Conservation (phyloP, 345 rosid species). For the Excoecaria cochinchinensis region DNA sequence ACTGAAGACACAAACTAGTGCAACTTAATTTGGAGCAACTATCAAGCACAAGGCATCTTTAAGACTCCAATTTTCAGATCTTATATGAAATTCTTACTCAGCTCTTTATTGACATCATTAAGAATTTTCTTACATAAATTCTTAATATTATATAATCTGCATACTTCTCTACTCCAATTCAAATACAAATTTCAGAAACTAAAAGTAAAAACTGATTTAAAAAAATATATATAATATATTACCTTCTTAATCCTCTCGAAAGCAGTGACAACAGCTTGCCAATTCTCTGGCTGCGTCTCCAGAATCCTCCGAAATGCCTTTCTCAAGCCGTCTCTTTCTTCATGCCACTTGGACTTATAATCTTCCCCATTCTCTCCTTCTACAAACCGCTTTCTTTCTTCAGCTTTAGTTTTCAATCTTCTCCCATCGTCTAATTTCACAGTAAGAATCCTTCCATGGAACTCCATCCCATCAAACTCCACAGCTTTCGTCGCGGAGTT, state of each 20-base stretch:
- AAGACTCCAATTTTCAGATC: not conserved
- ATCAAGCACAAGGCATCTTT: not conserved
- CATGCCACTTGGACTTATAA: conserved; percentile 76
- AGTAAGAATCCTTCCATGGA: conserved; percentile 82
- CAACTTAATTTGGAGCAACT: not conserved
- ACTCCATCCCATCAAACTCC: conserved; percentile 88
- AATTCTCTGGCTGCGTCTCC: conserved; percentile 72
- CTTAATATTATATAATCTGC: not conserved
- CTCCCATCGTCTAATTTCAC: conserved; percentile 90
- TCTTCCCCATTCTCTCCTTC: conserved; percentile 46
- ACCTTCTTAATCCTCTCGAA: conserved; percentile 89
- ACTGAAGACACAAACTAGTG: not conserved
- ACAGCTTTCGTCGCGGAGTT: conserved; percentile 75
- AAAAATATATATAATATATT: not conserved
- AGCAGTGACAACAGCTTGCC: conserved; percentile 88
- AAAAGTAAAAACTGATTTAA: not conserved
- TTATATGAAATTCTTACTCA: not conserved
- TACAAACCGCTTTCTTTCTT: conserved; percentile 68
- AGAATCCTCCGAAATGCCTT: conserved; percentile 50
- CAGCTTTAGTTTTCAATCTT: conserved; percentile 60
- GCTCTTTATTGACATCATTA: not conserved
- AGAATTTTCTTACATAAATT: not conserved
- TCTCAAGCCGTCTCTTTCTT: conserved; percentile 67
- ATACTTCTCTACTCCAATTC: not conserved
- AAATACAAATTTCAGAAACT: not conserved